A percentile compares a stretch with the other conserved stretches of the same genome.
phyloP scores from a whole-genome alignment of 306 rosid species.

The Nissolia schottii region DNA sequence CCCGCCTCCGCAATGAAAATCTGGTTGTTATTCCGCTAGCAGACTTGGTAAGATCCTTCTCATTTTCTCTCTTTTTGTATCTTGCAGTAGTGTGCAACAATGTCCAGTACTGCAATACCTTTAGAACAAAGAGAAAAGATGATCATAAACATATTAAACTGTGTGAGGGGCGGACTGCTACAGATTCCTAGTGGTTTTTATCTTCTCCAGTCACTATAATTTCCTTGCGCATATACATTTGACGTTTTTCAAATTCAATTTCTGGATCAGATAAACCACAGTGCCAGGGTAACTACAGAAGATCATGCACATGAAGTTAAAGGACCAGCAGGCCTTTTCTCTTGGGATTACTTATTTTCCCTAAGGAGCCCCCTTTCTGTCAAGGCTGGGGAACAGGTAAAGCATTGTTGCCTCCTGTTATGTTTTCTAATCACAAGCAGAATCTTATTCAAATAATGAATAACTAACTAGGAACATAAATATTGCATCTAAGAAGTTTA shows the following conservation, averaged over 20 bases:
- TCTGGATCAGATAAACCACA: conserved; percentile 76
- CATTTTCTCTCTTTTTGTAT: conserved; percentile 8
- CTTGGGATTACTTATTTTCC: conserved; percentile 83
- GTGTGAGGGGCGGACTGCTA: background rate
- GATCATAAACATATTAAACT: background rate
- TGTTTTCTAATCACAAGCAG: background rate
- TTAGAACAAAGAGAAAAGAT: background rate
- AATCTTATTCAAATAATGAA: background rate
- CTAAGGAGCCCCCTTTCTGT: conserved; percentile 71
- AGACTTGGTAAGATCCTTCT: conserved; percentile 66
- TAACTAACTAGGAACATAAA: background rate
- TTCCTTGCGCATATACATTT: background rate
- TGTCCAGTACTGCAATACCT: conserved; percentile 1
- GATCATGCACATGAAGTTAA: conserved; percentile 80
- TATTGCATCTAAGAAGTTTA: background rate
- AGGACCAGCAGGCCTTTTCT: conserved; percentile 91
- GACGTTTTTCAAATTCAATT: conserved; percentile 11
- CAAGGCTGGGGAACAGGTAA: conserved; percentile 93
- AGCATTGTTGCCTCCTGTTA: background rate
- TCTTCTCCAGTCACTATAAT: background rate
- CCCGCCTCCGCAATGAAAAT: conserved; percentile 79
- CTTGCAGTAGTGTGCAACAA: background rate
- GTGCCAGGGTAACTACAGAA: conserved; percentile 63
- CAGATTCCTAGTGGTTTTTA: too few relatives aligned
- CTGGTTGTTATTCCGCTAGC: conserved; percentile 81